Evolutionary conservation across 176 grass and related monocot species (phyloP).

Genomic region (Pontederia crassipes): DNA sequence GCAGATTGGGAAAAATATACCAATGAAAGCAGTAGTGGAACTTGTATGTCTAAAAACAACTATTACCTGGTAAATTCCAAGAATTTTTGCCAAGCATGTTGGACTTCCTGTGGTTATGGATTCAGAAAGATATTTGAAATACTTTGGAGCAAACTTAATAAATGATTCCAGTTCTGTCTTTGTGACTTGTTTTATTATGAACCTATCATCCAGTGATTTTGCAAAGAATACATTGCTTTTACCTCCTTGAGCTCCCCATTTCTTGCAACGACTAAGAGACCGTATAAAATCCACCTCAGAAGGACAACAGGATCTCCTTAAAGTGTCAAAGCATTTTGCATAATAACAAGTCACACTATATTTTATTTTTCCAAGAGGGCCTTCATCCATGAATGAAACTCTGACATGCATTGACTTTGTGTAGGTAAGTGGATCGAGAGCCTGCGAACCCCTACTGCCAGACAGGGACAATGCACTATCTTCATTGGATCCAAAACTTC

Average conservation of each 20-base stretch:
- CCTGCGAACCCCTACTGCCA: conserved; percentile 30
- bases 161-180: conserved; percentile 96
- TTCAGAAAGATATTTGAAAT: conserved; percentile 81
- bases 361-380: conserved; percentile 59
- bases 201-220: conserved; percentile 96
- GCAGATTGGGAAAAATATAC: not conserved
- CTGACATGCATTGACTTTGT: conserved; percentile 65
- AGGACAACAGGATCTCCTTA: conserved; percentile 88
- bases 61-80: conserved; percentile 93
- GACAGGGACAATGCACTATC: conserved; percentile 38
- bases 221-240: conserved; percentile 99
- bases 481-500: conserved; percentile 43
- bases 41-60: conserved; percentile 1
- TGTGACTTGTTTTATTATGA: conserved; percentile 92
- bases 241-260: conserved; percentile 95
- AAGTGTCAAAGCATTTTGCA: conserved; percentile 62
- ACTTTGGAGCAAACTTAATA: conserved; percentile 81
- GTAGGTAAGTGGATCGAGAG: conserved; percentile 35
- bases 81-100: conserved; percentile 95
- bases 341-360: conserved; percentile 91
- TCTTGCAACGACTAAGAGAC: conserved; percentile 94
- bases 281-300: conserved; percentile 92
- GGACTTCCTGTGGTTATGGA: conserved; percentile 77
- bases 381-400: conserved; percentile 80
- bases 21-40: not conserved